phyloP scores from a whole-genome alignment of 306 rosid genomes.

The Corylus heterophylla region DNA sequence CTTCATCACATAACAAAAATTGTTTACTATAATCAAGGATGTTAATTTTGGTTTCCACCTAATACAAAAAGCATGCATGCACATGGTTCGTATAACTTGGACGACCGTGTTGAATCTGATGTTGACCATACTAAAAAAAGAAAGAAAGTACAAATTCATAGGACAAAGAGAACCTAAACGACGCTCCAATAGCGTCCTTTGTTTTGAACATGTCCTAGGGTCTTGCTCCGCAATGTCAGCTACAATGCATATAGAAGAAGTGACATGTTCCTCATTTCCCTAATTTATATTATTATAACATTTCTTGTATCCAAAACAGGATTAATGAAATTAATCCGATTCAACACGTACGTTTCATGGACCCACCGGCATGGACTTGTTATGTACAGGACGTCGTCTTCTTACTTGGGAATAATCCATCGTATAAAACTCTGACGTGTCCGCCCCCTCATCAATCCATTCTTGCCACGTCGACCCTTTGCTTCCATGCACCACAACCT shows the following conservation, averaged over 20 bases:
- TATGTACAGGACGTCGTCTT: conserved; percentile 74
- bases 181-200: conserved; percentile 10
- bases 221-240: conserved; percentile 44
- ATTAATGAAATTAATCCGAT: not conserved
- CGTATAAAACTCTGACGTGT: conserved; percentile 49
- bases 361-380: conserved; percentile 54
- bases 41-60: conserved; percentile 18
- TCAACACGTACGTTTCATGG: conserved; percentile 48
- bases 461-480: conserved; percentile 51
- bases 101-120: conserved; percentile 18
- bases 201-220: conserved; percentile 37
- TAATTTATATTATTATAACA: conserved; percentile 26
- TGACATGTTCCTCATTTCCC: conserved; percentile 34
- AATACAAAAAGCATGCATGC: not conserved
- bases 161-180: conserved; percentile 8
- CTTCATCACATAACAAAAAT: conserved; percentile 1
- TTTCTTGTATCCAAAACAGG: conserved; percentile 29
- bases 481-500: conserved; percentile 34
- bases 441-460: conserved; percentile 47
- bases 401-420: conserved; percentile 62
- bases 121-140: conserved; percentile 26
- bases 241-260: conserved; percentile 26
- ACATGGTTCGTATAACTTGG: conserved; percentile 10
- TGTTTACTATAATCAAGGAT: conserved; percentile 32
- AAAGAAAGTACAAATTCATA: not conserved